Evolutionary conservation across 2,329 filamentous ascomycete species (phyloP).

Genomic region (Colletotrichum sp.): DNA sequence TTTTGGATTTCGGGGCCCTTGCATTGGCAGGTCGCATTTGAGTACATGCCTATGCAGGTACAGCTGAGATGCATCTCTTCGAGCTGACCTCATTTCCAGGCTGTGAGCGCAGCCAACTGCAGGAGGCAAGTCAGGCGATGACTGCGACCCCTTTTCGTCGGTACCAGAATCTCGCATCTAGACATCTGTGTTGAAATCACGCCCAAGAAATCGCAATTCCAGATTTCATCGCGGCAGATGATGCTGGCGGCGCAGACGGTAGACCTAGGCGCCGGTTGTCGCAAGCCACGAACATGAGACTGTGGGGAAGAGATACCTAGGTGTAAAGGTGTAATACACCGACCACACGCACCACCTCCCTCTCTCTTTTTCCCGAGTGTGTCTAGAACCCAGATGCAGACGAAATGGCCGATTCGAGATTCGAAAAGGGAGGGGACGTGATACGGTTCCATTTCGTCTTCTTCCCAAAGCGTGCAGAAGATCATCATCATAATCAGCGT

Average conservation of each 20-base stretch:
- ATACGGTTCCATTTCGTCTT: neutral
- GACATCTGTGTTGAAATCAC: neutral
- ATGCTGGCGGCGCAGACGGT: neutral
- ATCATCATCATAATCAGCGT: conserved; percentile 6
- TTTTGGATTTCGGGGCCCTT: neutral
- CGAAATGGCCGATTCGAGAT: neutral
- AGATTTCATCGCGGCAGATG: neutral
- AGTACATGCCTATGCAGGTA: neutral
- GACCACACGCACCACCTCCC: neutral
- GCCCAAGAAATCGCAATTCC: neutral
- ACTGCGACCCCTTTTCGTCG: neutral
- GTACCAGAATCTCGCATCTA: neutral
- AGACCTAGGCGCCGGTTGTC: neutral
- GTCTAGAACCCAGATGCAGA: neutral
- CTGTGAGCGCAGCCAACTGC: neutral
- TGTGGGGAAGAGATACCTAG: neutral
- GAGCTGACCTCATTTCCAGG: neutral
- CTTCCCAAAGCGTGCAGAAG: neutral
- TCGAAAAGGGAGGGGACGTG: neutral
- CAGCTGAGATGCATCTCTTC: neutral
- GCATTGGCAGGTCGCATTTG: neutral
- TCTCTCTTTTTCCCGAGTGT: neutral
- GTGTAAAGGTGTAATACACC: neutral
- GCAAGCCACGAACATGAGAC: neutral
- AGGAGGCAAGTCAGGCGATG: neutral